Conservation (phyloP, 2,329 filamentous ascomycete genomes). For the Penicillium sp. region DNA sequence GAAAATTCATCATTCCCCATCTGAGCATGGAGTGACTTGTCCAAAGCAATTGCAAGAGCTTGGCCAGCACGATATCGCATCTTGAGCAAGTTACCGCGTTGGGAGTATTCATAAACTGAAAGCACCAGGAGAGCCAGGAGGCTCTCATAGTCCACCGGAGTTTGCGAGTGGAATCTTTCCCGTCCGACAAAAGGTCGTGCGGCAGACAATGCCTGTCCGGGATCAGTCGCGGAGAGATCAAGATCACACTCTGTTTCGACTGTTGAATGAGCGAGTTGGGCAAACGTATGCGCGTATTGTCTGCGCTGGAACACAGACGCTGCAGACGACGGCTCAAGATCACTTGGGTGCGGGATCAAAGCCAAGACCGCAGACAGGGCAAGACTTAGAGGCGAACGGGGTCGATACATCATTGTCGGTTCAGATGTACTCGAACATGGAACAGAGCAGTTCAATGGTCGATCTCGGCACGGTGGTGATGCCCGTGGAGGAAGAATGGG, state of each 20-base stretch:
- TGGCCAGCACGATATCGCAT: conserved; percentile 49
- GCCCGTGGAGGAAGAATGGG: conserved; percentile 45
- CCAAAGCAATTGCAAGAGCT: conserved; percentile 45
- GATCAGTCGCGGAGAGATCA: conserved; percentile 41
- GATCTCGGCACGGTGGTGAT: conserved; percentile 31
- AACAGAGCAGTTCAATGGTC: conserved; percentile 34
- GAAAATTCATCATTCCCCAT: conserved; percentile 37
- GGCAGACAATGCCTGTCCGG: conserved; percentile 41
- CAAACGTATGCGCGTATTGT: conserved; percentile 42
- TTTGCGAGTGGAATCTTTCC: conserved; percentile 39
- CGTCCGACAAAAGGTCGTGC: conserved; percentile 34
- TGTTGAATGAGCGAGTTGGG: conserved; percentile 39
- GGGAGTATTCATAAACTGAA: conserved; percentile 49
- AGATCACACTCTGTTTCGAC: conserved; percentile 48
- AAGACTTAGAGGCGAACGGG: conserved; percentile 45
- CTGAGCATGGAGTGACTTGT: conserved; percentile 44
- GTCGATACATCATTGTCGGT: conserved; percentile 36
- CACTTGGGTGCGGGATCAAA: conserved; percentile 44
- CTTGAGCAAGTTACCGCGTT: conserved; percentile 47
- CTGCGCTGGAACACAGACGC: conserved; percentile 40
- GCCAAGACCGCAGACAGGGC: conserved; percentile 47
- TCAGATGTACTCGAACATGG: conserved; percentile 34
- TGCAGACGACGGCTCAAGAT: conserved; percentile 37
- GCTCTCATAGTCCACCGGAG: conserved; percentile 44
- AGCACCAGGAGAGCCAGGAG: conserved; percentile 45